Percentiles rank a stretch among this genome's conserved stretches.
Conservation (phyloP, 2,329 filamentous ascomycete species). For the Pleoardoris graminearum region DNA sequence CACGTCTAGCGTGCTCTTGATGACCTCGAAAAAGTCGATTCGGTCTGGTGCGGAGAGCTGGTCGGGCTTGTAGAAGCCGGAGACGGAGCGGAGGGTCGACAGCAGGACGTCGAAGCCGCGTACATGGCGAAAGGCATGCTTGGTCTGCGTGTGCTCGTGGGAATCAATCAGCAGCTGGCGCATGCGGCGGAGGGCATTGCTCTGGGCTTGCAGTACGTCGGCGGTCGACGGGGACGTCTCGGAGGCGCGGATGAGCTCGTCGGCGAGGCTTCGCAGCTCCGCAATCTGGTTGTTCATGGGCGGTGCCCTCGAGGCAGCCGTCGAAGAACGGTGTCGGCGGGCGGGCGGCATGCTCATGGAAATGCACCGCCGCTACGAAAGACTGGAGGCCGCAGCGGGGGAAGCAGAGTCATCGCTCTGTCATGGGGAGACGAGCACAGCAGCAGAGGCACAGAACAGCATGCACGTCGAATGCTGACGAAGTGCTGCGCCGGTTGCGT, state of each 20-base stretch:
- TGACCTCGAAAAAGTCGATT: conserved; percentile 65
- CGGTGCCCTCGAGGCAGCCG: conserved; percentile 48
- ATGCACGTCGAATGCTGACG: background rate
- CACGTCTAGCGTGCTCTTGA: conserved; percentile 73
- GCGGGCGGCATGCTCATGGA: conserved; percentile 40
- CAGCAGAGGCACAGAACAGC: background rate
- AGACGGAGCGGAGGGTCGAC: conserved; percentile 68
- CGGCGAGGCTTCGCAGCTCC: conserved; percentile 44
- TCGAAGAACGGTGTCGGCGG: conserved; percentile 44
- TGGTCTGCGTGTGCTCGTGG: conserved; percentile 55
- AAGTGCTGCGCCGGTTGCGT: conserved; percentile 1
- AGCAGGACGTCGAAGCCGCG: conserved; percentile 77
- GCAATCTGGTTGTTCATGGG: conserved; percentile 59
- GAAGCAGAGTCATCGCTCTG: conserved; percentile 6
- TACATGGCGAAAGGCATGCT: conserved; percentile 82
- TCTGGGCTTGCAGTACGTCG: conserved; percentile 42
- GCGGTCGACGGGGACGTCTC: conserved; percentile 33
- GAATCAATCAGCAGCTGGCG: conserved; percentile 65
- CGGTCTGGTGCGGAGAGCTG: conserved; percentile 66
- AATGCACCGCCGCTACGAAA: conserved; percentile 31
- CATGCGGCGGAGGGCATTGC: conserved; percentile 64
- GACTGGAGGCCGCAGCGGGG: background rate
- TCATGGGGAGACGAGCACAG: background rate
- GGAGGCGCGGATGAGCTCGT: conserved; percentile 40
- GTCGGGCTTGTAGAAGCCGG: conserved; percentile 74